A percentile compares a stretch with the other conserved stretches of the same genome.
Conservation (phyloP, 192 early-diverging fungal genomes). For the Coemansia sp. region DNA sequence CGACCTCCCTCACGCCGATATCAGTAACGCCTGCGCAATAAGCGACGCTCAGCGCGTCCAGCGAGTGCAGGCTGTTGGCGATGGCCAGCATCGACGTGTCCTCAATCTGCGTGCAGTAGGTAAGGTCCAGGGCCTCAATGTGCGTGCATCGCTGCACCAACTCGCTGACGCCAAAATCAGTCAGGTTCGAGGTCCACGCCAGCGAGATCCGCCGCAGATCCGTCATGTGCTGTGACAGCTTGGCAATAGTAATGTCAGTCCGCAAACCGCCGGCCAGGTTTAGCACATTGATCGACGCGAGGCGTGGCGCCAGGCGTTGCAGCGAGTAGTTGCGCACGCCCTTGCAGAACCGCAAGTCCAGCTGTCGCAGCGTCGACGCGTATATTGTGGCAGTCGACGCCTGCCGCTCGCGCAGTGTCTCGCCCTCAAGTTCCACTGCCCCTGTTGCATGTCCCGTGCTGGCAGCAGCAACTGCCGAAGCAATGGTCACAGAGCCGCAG, state of each 20-base stretch:
- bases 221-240: conserved; percentile 50
- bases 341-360: conserved; percentile 60
- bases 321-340: conserved; percentile 59
- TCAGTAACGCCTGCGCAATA: conserved; percentile 55
- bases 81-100: conserved; percentile 54
- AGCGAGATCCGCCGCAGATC: conserved; percentile 51
- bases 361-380: conserved; percentile 37
- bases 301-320: conserved; percentile 51
- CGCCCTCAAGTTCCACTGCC: background rate
- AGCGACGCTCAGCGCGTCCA: conserved; percentile 50
- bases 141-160: conserved; percentile 51
- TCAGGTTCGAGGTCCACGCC: conserved; percentile 58
- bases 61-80: conserved; percentile 27
- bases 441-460: background rate
- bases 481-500: conserved; percentile 12
- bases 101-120: conserved; percentile 56
- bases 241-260: conserved; percentile 58
- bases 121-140: conserved; percentile 56
- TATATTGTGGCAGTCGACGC: background rate
- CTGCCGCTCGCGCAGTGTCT: background rate
- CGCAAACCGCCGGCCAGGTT: conserved; percentile 58
- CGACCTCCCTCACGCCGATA: conserved; percentile 48
- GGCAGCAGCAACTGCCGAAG: background rate
- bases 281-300: conserved; percentile 41
- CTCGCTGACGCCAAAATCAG: conserved; percentile 57